Evolutionary conservation across 2,329 filamentous ascomycete genomes (phyloP).

Genomic region (Calonectria hongkongensis): DNA sequence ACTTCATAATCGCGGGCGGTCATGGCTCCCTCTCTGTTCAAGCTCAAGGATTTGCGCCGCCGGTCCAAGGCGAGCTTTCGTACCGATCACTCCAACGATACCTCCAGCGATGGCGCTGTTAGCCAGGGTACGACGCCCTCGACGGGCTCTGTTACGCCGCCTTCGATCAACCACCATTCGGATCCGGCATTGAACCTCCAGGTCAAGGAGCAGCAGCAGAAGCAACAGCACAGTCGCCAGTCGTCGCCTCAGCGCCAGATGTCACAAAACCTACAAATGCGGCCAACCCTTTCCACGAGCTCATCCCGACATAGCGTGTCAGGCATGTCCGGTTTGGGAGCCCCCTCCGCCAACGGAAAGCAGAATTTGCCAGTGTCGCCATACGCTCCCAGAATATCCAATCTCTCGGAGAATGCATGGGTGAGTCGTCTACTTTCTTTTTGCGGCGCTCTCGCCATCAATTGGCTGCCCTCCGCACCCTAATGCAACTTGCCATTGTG

Average conservation of each 20-base stretch:
- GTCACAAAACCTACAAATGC: slow-evolving; percentile 53
- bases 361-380: slow-evolving; percentile 80
- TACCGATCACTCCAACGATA: slow-evolving; percentile 78
- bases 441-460: slow-evolving; percentile 31
- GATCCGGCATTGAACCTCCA: slow-evolving; percentile 79
- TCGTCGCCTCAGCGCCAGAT: slow-evolving; percentile 47
- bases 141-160: slow-evolving; percentile 83
- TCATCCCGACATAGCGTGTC: slow-evolving; percentile 78
- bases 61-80: slow-evolving; percentile 85
- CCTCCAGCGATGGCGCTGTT: slow-evolving; percentile 75
- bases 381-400: slow-evolving; percentile 87
- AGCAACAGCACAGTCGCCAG: slow-evolving; percentile 38
- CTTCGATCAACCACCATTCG: slow-evolving; percentile 81
- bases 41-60: slow-evolving; percentile 82
- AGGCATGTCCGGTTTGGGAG: slow-evolving; percentile 77
- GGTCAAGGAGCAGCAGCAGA: slow-evolving; percentile 65
- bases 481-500: slow-evolving; percentile 41
- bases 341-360: slow-evolving; percentile 72
- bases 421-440: slow-evolving; percentile 70
- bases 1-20: slow-evolving; percentile 49
- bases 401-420: slow-evolving; percentile 88
- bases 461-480: slow-evolving; percentile 37
- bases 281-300: slow-evolving; percentile 64
- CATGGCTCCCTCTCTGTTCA: slow-evolving; percentile 81
- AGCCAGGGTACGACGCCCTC: slow-evolving; percentile 77